A percentile compares a stretch with the other conserved stretches of the same genome.
Conservation (phyloP, 2,329 filamentous ascomycete species). For the Periconia sp. region DNA sequence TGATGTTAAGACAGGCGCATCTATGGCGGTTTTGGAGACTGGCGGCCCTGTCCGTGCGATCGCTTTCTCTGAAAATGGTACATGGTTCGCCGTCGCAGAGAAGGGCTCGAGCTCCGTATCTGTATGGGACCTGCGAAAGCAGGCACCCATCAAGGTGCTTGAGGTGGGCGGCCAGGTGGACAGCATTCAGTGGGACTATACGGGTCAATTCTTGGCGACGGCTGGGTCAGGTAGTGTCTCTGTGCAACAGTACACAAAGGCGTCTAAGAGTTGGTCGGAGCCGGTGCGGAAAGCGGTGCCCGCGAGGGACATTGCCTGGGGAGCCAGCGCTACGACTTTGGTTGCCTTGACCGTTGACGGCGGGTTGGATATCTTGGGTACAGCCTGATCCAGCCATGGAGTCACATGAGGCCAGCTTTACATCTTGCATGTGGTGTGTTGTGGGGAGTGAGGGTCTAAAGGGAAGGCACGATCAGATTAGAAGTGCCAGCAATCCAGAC, state of each 20-base stretch:
- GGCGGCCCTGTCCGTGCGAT: conserved; percentile 71
- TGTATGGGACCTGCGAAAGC: conserved; percentile 90
- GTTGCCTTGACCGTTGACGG: conserved; percentile 76
- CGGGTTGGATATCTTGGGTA: conserved; percentile 57
- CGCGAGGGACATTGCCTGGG: conserved; percentile 77
- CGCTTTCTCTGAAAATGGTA: conserved; percentile 93
- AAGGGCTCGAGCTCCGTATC: conserved; percentile 77
- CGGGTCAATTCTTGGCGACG: conserved; percentile 86
- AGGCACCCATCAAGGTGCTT: conserved; percentile 78
- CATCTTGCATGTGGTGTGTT: too few relatives aligned
- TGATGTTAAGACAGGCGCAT: conserved; percentile 77
- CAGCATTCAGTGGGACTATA: conserved; percentile 87
- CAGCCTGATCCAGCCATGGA: neutral
- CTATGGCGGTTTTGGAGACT: conserved; percentile 71
- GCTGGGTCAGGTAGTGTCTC: conserved; percentile 78
- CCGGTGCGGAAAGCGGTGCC: conserved; percentile 75
- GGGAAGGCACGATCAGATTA: too few relatives aligned
- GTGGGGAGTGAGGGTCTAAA: neutral
- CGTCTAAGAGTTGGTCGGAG: conserved; percentile 85
- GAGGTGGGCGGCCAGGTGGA: conserved; percentile 80
- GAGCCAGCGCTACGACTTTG: conserved; percentile 70
- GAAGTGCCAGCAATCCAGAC: too few relatives aligned
- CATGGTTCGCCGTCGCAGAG: conserved; percentile 84
- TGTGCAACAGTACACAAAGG: conserved; percentile 88
- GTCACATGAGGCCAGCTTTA: neutral